These are phyloP conservation scores for Hordeum marinum DNA, from an alignment of 176 grass and related monocot genomes.

Conservation along the genomic window DNA sequence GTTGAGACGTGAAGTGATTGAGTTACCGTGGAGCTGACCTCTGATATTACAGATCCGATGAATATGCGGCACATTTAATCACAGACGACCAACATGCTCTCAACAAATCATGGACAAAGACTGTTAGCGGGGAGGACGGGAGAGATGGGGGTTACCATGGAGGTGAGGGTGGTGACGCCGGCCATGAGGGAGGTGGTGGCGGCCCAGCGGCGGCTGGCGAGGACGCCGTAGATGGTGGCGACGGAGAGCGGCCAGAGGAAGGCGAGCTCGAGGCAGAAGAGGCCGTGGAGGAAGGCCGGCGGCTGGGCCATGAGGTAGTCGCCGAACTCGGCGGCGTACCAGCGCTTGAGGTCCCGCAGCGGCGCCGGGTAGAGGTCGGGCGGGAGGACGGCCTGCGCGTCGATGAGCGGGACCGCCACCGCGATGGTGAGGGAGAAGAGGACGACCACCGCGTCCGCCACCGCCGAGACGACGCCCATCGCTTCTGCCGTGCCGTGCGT, in stretches of 20 bases:
- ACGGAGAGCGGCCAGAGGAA: slow-evolving; percentile 83
- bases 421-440: slow-evolving; percentile 53
- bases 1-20: neutral
- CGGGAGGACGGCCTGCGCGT: slow-evolving; percentile 49
- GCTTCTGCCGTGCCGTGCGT: neutral
- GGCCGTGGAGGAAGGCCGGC: slow-evolving; percentile 56
- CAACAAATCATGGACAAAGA: neutral
- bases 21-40: neutral
- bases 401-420: slow-evolving; percentile 52
- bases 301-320: slow-evolving; percentile 63
- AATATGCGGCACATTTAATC: neutral
- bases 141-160: slow-evolving; percentile 46
- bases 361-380: slow-evolving; percentile 35
- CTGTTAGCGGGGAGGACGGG: neutral
- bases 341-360: slow-evolving; percentile 46
- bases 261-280: slow-evolving; percentile 56
- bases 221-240: slow-evolving; percentile 62
- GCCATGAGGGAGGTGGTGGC: slow-evolving; percentile 73
- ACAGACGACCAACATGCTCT: neutral
- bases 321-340: slow-evolving; percentile 56
- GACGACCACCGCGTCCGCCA: slow-evolving; percentile 37
- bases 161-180: slow-evolving; percentile 61
- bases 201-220: slow-evolving; percentile 54
- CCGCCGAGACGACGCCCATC: slow-evolving; percentile 51
- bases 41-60: neutral